A percentile compares a stretch with the other conserved stretches of the same genome.
phyloP scores from a whole-genome alignment of 441 rosid species.

The Iberis amara region DNA sequence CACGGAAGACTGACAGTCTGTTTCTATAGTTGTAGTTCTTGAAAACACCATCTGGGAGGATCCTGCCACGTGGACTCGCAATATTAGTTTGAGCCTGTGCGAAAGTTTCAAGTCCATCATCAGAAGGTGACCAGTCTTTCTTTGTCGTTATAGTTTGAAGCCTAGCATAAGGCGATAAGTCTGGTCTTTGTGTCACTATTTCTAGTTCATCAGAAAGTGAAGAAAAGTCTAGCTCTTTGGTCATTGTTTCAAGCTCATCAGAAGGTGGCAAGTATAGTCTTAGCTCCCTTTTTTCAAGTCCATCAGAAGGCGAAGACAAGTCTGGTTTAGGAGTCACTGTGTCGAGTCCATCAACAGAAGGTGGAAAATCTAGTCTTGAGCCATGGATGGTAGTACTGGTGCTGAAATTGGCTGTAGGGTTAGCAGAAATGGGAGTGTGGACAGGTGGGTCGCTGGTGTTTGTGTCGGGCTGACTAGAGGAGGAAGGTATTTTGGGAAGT shows the following conservation, averaged over 20 bases:
- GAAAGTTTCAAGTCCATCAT: conserved; percentile 22
- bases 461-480: conserved; percentile 17
- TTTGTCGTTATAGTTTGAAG: conserved; percentile 6
- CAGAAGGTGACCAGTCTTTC: conserved; percentile 29
- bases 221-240: background rate
- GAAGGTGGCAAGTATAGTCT: background rate
- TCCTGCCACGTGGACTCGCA: conserved; percentile 9
- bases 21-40: conserved; percentile 13
- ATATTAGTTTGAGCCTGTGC: conserved; percentile 13
- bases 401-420: conserved; percentile 2
- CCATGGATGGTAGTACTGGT: conserved; percentile 3
- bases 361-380: conserved; percentile 8
- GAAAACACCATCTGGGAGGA: conserved; percentile 19
- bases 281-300: background rate
- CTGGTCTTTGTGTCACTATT: background rate
- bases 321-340: background rate
- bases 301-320: conserved; percentile 11
- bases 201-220: conserved; percentile 4
- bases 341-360: conserved; percentile 5
- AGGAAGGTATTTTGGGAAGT: conserved; percentile 19
- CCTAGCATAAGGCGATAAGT: conserved; percentile 8
- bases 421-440: conserved; percentile 12
- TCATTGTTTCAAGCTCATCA: background rate
- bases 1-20: conserved; percentile 15
- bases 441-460: conserved; percentile 18